A percentile compares a stretch with the other conserved stretches of the same genome.
Conservation (phyloP, 441 rosid species). For the Adansonia grandidieri region DNA sequence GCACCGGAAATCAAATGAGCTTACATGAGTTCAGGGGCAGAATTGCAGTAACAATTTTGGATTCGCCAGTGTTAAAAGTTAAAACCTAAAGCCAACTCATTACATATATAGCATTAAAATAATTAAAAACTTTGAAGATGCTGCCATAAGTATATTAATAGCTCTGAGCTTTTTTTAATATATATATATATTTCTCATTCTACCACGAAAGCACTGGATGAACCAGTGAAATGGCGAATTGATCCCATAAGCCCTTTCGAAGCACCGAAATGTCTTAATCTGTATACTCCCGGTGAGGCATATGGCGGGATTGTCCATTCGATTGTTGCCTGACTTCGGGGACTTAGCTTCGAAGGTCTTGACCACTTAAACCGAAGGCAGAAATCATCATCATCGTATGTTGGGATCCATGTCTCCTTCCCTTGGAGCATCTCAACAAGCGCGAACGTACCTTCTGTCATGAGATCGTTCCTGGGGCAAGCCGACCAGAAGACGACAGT, state of each 20-base stretch:
- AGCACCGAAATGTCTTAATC: slow-evolving; percentile 91
- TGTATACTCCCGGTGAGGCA: slow-evolving; percentile 75
- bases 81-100: background rate
- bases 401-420: slow-evolving; percentile 77
- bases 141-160: background rate
- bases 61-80: background rate
- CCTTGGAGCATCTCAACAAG: slow-evolving; percentile 78
- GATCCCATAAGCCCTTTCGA: slow-evolving; percentile 74
- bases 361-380: slow-evolving; percentile 91
- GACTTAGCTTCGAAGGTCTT: slow-evolving; percentile 71
- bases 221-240: slow-evolving; percentile 76
- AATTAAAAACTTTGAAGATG: background rate
- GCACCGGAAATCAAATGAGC: background rate
- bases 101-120: background rate
- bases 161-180: background rate
- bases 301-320: slow-evolving; percentile 85
- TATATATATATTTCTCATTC: slow-evolving; percentile 35
- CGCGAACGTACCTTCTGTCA: slow-evolving; percentile 89
- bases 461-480: slow-evolving; percentile 86
- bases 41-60: background rate
- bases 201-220: slow-evolving; percentile 88
- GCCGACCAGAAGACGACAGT: slow-evolving; percentile 83
- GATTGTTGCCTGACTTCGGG: slow-evolving; percentile 72
- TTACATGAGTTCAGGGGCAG: background rate
- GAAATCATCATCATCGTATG: slow-evolving; percentile 89